Percentiles rank a stretch among this genome's conserved stretches.
phyloP scores from a whole-genome alignment of 139 green algal genomes.

The Haematococcus lacustris region DNA sequence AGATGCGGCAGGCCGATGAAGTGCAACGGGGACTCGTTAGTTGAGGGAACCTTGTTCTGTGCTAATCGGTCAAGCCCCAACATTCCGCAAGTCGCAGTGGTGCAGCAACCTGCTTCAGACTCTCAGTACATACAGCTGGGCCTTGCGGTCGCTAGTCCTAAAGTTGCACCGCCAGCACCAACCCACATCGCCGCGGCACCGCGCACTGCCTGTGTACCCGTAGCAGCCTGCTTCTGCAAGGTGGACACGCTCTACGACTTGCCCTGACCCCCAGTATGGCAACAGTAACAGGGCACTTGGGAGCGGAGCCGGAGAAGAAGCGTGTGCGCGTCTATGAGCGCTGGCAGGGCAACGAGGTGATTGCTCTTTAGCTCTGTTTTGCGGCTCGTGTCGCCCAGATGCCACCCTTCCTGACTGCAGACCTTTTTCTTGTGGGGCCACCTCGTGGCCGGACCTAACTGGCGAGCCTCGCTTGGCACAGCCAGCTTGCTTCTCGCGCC shows the following conservation, averaged over 20 bases:
- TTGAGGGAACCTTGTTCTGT: too few relatives aligned
- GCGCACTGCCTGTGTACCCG: not conserved
- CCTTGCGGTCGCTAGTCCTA: too few relatives aligned
- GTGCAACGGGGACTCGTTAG: too few relatives aligned
- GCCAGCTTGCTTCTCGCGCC: constrained; percentile 56
- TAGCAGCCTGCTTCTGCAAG: not conserved
- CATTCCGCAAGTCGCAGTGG: too few relatives aligned
- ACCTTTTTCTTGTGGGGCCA: constrained; percentile 51
- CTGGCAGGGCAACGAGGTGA: constrained; percentile 62
- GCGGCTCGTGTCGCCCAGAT: not conserved
- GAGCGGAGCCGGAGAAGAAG: not conserved
- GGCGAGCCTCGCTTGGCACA: constrained; percentile 55
- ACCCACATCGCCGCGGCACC: too few relatives aligned
- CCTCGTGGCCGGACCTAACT: constrained; percentile 66
- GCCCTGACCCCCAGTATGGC: not conserved
- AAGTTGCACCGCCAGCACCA: too few relatives aligned
- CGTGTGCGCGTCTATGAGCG: constrained; percentile 42
- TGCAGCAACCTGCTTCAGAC: too few relatives aligned
- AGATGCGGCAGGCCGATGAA: too few relatives aligned
- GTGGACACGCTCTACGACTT: not conserved
- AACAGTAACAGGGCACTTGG: not conserved
- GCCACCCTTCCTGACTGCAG: constrained; percentile 11
- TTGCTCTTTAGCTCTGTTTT: not conserved
- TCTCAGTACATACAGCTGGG: too few relatives aligned
- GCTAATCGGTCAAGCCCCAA: too few relatives aligned